Percentiles rank a stretch among this genome's conserved stretches.
Conservation (phyloP, 2,329 filamentous ascomycete genomes). For the Apiospora koreana region DNA sequence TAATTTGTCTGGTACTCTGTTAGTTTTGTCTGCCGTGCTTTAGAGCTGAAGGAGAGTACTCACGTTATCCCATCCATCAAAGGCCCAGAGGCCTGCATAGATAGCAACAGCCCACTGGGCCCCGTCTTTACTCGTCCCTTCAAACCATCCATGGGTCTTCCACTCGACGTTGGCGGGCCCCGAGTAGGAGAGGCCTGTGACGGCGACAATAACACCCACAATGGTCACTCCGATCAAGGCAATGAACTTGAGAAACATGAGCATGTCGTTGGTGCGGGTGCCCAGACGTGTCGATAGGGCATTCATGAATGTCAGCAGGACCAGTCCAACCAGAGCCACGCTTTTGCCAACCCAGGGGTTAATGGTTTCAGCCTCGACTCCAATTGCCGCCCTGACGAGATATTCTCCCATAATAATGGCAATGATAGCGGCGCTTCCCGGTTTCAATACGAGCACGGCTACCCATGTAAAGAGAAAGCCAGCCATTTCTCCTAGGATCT, state of each 20-base stretch:
- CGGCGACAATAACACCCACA: conserved; percentile 84
- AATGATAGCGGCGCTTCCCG: conserved; percentile 90
- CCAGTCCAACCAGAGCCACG: conserved; percentile 76
- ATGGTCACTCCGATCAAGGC: conserved; percentile 85
- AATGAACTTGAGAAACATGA: conserved; percentile 97
- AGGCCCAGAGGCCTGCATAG: conserved; percentile 96
- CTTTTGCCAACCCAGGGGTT: conserved; percentile 89
- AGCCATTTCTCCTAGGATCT: conserved; percentile 91
- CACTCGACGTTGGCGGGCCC: conserved; percentile 79
- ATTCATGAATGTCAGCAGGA: conserved; percentile 80
- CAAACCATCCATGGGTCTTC: conserved; percentile 88
- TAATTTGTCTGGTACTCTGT: conserved; percentile 76
- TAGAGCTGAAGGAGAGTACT: conserved; percentile 30
- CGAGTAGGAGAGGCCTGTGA: conserved; percentile 78
- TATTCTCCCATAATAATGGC: conserved; percentile 99
- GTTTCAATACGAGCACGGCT: conserved; percentile 90
- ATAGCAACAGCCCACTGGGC: conserved; percentile 91
- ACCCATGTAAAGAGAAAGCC: conserved; percentile 98
- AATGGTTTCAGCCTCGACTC: conserved; percentile 78
- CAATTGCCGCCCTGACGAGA: conserved; percentile 82
- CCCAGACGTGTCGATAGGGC: conserved; percentile 88
- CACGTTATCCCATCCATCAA: conserved; percentile 98
- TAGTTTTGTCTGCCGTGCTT: conserved; percentile 23
- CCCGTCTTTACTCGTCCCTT: conserved; percentile 75
- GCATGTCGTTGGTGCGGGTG: conserved; percentile 82